Base-by-base conservation (phyloP, 805 yeast species). In the Kodamaea jinghongensis region DNA sequence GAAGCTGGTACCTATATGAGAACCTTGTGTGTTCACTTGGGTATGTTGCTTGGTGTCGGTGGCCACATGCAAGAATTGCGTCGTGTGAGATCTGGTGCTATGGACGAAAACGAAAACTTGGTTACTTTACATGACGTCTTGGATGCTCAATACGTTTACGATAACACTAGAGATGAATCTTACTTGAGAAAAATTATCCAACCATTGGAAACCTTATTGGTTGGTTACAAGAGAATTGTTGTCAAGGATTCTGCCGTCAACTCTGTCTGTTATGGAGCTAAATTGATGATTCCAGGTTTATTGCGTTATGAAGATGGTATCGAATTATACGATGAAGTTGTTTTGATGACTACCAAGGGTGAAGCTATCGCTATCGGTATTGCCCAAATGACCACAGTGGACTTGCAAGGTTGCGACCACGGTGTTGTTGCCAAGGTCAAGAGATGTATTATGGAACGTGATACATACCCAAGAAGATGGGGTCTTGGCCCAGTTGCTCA, bases 1-100 rank as follows among this genome's bases (percentile, higher is more conserved):
- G 99, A 93, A 75, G 99, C 99, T 46, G 99, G 99, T 71, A 93
- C 99, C 45, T 93, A 93, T 72, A 93, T 93, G 96, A 86, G 99
- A 79, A 93, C 99, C 36, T 74, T 93, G 56, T 93, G 99, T 83
- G 99, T 93, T 42, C 99, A 93, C 70, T 74, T 93, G 58, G 99
- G 99, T 73, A 90, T 93, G 96, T 76, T 93, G 45, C 76, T 93
- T 51, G 97, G 98, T 58, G 97, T 89, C 53, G 99, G 99, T 66
- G 99, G 98, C 54, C 99, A 93, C 73, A 93, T 93, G 99, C 99
- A 93, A 78, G 99, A 93, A 73, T 83, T 93, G 58, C 88, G 99
- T 73, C 90, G 99, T 77, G 99, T 93, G 48, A 83, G 99, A 73
- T 86, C 96, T 35, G 99, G 99, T 64, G 97, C 98, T 43, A 63